Evolutionary conservation across 371 early-diverging fungal genomes (phyloP).

Genomic region (Scutellospora calospora): DNA sequence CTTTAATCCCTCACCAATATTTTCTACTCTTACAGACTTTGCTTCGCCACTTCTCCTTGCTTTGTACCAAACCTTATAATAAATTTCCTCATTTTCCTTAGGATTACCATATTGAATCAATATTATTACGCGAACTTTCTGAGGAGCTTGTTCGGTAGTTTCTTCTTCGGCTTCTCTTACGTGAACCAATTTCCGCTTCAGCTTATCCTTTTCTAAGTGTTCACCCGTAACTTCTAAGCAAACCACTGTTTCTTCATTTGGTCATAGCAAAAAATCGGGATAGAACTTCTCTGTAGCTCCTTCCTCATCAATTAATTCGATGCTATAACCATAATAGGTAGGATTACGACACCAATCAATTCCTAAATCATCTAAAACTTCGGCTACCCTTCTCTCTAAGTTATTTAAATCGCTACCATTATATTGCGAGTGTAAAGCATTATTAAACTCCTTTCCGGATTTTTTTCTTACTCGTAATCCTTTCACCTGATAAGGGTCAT

Average conservation of each 20-base stretch:
- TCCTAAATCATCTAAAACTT: not conserved
- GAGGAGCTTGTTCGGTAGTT: too few species aligned
- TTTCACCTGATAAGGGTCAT: too few species aligned
- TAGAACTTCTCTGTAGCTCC: slow-evolving; percentile 1
- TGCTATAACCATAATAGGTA: not conserved
- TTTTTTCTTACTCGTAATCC: too few species aligned
- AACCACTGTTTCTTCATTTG: not conserved
- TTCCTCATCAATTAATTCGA: not conserved
- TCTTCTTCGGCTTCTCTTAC: too few species aligned
- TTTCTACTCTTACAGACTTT: too few species aligned
- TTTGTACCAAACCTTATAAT: too few species aligned
- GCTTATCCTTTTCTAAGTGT: not conserved
- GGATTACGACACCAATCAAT: not conserved
- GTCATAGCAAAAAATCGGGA: not conserved
- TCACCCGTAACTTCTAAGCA: not conserved
- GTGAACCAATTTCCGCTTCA: not conserved
- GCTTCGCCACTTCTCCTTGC: too few species aligned
- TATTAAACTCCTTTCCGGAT: not conserved
- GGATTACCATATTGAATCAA: too few species aligned
- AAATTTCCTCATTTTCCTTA: too few species aligned
- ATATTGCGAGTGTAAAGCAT: not conserved
- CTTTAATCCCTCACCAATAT: too few species aligned
- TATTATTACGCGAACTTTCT: too few species aligned
- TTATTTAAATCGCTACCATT: not conserved
- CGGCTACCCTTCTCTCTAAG: not conserved